Conservation (phyloP, 495 filamentous ascomycete genomes). For the Xylaria venustula region DNA sequence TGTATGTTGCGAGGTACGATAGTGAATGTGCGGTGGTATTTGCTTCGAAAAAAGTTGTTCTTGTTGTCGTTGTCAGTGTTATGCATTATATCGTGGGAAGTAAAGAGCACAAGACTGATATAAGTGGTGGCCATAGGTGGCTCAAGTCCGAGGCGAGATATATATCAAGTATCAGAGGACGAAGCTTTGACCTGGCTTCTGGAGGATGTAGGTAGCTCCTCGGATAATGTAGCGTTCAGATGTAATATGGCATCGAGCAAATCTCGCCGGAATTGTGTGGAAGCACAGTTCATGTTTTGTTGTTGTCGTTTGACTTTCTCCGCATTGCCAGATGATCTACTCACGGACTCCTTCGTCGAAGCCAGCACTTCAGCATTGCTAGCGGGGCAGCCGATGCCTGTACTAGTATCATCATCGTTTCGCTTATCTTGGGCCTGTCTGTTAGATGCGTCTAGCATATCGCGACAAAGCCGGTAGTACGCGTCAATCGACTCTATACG, state of each 20-base stretch:
- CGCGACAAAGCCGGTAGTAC: too few species aligned
- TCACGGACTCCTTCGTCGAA: too few species aligned
- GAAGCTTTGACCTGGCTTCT: conserved; percentile 8
- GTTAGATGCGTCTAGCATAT: too few species aligned
- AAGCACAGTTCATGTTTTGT: neutral
- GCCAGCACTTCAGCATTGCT: too few species aligned
- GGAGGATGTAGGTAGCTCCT: conserved; percentile 8
- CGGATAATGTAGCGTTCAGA: neutral
- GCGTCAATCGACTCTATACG: too few species aligned
- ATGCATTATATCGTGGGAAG: conserved; percentile 11
- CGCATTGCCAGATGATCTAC: too few species aligned
- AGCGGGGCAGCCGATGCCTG: too few species aligned
- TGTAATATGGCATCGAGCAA: neutral
- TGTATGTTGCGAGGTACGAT: neutral
- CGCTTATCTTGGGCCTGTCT: too few species aligned
- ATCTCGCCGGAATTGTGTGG: neutral
- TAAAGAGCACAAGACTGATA: neutral
- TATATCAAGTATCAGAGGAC: conserved; percentile 7
- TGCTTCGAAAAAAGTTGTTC: neutral
- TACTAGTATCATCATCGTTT: too few species aligned
- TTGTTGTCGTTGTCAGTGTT: neutral
- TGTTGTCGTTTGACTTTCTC: neutral
- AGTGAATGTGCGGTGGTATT: neutral
- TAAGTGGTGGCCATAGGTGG: neutral
- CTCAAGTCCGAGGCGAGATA: conserved; percentile 5